A percentile compares a stretch with the other conserved stretches of the same genome.
Conservation (phyloP, 805 yeast species). For the Pichia phayaonensis region DNA sequence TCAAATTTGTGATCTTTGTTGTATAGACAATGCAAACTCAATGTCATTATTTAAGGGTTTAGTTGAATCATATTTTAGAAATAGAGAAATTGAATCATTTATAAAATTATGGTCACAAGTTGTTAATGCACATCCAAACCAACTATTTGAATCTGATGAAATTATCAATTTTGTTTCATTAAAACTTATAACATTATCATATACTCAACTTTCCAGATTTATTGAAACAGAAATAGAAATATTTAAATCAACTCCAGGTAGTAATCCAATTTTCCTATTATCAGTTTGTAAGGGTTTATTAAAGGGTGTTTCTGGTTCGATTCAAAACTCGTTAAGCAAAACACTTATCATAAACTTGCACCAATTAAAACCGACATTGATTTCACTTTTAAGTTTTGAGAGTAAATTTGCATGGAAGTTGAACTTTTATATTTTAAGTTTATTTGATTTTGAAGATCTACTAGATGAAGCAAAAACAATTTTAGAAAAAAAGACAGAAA, state of each 20-base stretch:
- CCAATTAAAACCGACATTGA: slow-evolving; percentile 15
- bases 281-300: slow-evolving; percentile 37
- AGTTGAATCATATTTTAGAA: slow-evolving; percentile 39
- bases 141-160: slow-evolving; percentile 16
- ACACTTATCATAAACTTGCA: slow-evolving; percentile 13
- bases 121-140: not conserved
- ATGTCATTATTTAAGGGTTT: slow-evolving; percentile 9
- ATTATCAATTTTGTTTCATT: slow-evolving; percentile 34
- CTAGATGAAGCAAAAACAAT: not conserved
- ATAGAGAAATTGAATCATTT: slow-evolving; percentile 51
- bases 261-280: slow-evolving; percentile 17
- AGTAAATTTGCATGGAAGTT: slow-evolving; percentile 34
- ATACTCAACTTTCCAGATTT: slow-evolving; percentile 33
- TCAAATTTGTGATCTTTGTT: slow-evolving; percentile 22
- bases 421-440: slow-evolving; percentile 38
- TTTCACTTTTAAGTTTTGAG: slow-evolving; percentile 17
- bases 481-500: not conserved
- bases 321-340: slow-evolving; percentile 24
- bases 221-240: slow-evolving; percentile 17
- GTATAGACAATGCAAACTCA: not conserved
- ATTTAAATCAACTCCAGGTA: slow-evolving; percentile 6
- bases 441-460: slow-evolving; percentile 33
- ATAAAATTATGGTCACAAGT: slow-evolving; percentile 37
- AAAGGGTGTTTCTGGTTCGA: slow-evolving; percentile 19
- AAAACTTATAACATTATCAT: slow-evolving; percentile 38